Base-by-base conservation (phyloP, 2,329 filamentous ascomycete species). In the Cordyceps sp. region DNA sequence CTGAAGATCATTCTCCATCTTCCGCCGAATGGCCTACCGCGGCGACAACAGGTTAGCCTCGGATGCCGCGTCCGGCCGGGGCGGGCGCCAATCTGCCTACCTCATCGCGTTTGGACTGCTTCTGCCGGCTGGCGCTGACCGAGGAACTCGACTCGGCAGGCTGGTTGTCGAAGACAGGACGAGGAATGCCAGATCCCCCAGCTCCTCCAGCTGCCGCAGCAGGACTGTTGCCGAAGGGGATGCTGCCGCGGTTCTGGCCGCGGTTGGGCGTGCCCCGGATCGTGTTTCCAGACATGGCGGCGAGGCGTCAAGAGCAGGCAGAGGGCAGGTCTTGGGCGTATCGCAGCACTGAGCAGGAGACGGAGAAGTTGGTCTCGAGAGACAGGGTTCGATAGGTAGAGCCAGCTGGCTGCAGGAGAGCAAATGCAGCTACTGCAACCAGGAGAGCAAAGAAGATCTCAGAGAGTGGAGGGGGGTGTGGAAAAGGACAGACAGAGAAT, bases 91-190 rank as follows among this genome's bases (percentile, higher is more conserved):
- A 13, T 10, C n/a, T 12, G 13, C 72, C 48, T 66, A 98, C 90
- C 80, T 98, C 90, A 77, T 98, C 90, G 58, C 86, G 78, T 64
- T 96, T 96, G 45, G 78, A 79, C 67, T 94, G 88, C 62, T 94
- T 94, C 57, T 90, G 82, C 50, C 90, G 76, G 58, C 88, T 96
- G 45, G 85, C 82, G 60, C 84, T 94, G 61, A 94, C 71, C 26
- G 80, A 76, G 34, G 83, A 81, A 41, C 52, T 58, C 35, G 57
- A 43, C 45, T 80, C 78, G 58, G 62, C 73, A 41, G 64, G 61
- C 42, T 66, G 59, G 36, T 55, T 55, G 31, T 85, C 80, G 40
- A 73, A 62, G 31, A 80, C 72, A 29, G 80, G 80, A 46, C 81
- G 69, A 44, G 78, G 79, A 49, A 85, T 85, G 48, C 59, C 66